A percentile compares a stretch with the other conserved stretches of the same genome.
These are phyloP conservation scores for Fraxinus quadrangulata DNA, from an alignment of 257 asterid species.

Conservation along the genomic window DNA sequence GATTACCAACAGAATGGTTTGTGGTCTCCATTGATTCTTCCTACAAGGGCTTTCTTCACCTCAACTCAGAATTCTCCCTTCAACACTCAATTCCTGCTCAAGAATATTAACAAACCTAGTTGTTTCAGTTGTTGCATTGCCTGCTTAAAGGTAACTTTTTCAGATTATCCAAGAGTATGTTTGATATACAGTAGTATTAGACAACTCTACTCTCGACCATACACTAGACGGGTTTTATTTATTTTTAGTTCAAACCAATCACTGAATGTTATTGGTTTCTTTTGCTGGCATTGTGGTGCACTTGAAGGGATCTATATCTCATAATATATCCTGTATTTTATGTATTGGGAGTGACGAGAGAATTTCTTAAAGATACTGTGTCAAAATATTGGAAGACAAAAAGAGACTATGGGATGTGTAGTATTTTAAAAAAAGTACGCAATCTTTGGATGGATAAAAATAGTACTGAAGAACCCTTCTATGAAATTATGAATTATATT, in stretches of 20 bases:
- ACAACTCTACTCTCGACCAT: no score
- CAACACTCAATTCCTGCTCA: constrained; percentile 1
- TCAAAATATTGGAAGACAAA: background rate
- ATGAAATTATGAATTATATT: no score
- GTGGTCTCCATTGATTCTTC: constrained; percentile 49
- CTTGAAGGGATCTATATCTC: constrained; percentile 11
- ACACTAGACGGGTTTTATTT: no score
- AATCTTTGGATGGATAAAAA: background rate
- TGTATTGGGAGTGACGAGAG: background rate
- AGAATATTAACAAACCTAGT: constrained; percentile 15
- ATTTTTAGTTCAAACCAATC: no score
- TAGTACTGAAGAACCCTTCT: no score
- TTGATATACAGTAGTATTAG: no score
- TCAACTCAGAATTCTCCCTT: constrained; percentile 18
- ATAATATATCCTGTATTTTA: background rate
- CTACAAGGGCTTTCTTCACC: constrained; percentile 20
- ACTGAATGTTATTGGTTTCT: background rate
- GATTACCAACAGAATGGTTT: constrained; percentile 40
- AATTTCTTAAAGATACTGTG: no score
- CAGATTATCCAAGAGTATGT: no score
- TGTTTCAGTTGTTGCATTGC: constrained; percentile 29
- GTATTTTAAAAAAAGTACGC: background rate
- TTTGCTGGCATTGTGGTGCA: constrained; percentile 24
- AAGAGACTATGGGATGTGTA: background rate
- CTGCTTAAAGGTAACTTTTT: constrained; percentile 22